These are phyloP conservation scores for Purpureocillium takamizusanense DNA, from an alignment of 2,329 filamentous ascomycete genomes.

Conservation along the genomic window DNA sequence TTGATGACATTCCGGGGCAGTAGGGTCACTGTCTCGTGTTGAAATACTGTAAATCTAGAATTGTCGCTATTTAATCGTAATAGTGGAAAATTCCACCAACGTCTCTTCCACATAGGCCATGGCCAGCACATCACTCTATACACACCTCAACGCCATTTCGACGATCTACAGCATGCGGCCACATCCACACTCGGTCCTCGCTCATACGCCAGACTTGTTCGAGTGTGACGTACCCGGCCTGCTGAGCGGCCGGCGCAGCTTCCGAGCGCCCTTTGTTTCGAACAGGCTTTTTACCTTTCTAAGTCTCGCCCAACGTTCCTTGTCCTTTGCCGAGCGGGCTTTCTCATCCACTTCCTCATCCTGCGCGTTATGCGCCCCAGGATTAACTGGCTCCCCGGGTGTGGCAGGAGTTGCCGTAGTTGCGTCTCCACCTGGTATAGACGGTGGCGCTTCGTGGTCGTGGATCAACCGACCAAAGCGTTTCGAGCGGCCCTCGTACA, in stretches of 20 bases:
- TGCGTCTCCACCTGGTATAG: background rate
- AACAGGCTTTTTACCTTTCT: conserved; percentile 64
- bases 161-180: too few relatives aligned
- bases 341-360: conserved; percentile 30
- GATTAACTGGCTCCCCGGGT: conserved; percentile 2
- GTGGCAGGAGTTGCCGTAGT: conserved; percentile 8
- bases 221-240: conserved; percentile 32
- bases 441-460: conserved; percentile 1
- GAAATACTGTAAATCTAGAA: too few relatives aligned
- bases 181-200: too few relatives aligned
- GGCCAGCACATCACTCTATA: too few relatives aligned
- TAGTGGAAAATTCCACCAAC: too few relatives aligned
- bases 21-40: too few relatives aligned
- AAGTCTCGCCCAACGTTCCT: conserved; percentile 64
- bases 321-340: conserved; percentile 50
- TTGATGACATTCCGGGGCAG: conserved; percentile 28
- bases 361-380: conserved; percentile 4
- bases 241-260: conserved; percentile 31
- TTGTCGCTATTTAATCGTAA: too few relatives aligned
- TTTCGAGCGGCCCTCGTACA: conserved; percentile 20
- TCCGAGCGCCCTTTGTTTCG: conserved; percentile 53
- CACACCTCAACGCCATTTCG: too few relatives aligned
- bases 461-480: conserved; percentile 11
- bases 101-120: too few relatives aligned
- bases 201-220: conserved; percentile 4